Base-by-base conservation (phyloP, 306 rosid genomes). In the Arachis stenosperma region DNA sequence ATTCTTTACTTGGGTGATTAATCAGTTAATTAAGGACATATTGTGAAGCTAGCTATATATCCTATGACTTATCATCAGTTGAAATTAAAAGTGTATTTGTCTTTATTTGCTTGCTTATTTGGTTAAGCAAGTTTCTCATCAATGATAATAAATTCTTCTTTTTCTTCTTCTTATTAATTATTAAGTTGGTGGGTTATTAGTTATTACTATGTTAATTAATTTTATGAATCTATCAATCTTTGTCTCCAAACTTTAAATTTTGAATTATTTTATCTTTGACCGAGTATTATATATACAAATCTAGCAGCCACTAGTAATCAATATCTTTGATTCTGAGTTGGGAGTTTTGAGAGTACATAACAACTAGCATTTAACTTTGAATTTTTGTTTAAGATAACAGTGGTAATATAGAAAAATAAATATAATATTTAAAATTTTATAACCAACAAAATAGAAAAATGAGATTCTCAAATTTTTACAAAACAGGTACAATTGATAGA, bases 81-180 rank as follows among this genome's bases (percentile, higher is more conserved):
- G 15, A 70, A 8, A 46, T 66, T 63, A 8, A 8, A 71, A 58
- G 47, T 54, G 79, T 61, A 60, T 29, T 30, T 51, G 39, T 51
- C 77, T 75, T 77, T 88, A 88, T 90, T 88, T 88, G 86, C 93
- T 88, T 90, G 92, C 89, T 84, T 33, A 33, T 33, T 44, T 78
- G 56, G 65, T 54, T 61, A 75, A 85, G 89, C 89, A 86, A 90
- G 90, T 90, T 86, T 52, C 30, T 73, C 58, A 73, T 8, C 0
- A 42, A 42, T 6, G 46, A 42, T 9, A 62, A 65, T 27, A 53
- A 33, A 33, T 33, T 4, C 37, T 33, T 33, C 2, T 33, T 33
- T 2, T 33, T 33, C 37, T 33, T 33, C 37, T 33, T 33, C 37
- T 4, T 33, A 4, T 33, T 33, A 33, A 33, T 33, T 33, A 33